Evolutionary conservation across 116 monocot species (phyloP), one percentile per base, ranked within the genome.

Genomic region (Cymodocea nodosa): DNA sequence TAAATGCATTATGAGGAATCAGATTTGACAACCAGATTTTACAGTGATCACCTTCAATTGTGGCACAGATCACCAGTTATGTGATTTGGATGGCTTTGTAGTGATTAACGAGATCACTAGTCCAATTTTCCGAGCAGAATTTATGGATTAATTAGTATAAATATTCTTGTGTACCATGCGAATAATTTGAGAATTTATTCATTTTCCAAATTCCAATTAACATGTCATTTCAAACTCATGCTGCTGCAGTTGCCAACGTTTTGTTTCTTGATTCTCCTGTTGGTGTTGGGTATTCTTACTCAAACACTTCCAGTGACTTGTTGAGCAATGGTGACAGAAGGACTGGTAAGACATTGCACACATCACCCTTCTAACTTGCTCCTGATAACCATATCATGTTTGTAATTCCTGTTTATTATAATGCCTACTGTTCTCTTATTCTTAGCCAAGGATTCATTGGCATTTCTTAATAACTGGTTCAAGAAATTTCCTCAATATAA

Each of bases 241-340:
- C 17, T 60, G 2, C n/a, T 56, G 71, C 90, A 95, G 95, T 70
- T 71, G 95, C 90, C 36, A 95, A 95, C 62, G 74, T 95, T 25
- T 58, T 95, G 35, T 95, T 95, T 71, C 77, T 95, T 51, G 95
- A 95, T 66, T 90, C 90, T 19, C 95, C 95, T 62, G 95, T 80
- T 74, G 95, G 95, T 70, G 90, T 90, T 64, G 95, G 95, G 14
- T 95, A 74, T 75, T 95, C 95, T 17, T 90, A 87, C 66, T 83
- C 95, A 16, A 90, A 95, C 70, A 90, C 67, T 73, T 84, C 95
- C 19, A 25, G 81, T 23, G 90, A 90, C 73, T 4, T 87, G 60
- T 51, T 80, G 24, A 87, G 37, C 67, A 90, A 90, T 75, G 95
- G 95, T 40, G 95, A 95, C 78, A 51, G 63, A 70, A 83, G 87